Percentiles rank a stretch among this genome's conserved stretches.
phyloP scores from a whole-genome alignment of 306 rosid genomes.

The Oxytropis ochrocephala region DNA sequence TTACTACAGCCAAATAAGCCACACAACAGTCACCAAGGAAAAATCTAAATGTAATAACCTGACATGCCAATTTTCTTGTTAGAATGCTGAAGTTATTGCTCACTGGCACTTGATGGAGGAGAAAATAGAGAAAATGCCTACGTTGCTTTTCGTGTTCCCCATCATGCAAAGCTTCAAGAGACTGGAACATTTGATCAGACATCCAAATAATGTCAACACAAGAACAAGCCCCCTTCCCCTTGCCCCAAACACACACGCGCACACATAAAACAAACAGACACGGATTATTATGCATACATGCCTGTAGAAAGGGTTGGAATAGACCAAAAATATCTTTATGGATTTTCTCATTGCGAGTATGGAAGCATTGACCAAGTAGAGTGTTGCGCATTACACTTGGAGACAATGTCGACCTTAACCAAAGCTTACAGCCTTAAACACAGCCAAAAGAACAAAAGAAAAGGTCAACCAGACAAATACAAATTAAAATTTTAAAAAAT shows the following conservation, averaged over 20 bases:
- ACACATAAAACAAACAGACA: slow-evolving; percentile 6
- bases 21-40: slow-evolving; percentile 19
- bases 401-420: slow-evolving; percentile 91
- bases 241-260: not conserved
- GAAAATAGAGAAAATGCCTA: slow-evolving; percentile 88
- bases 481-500: not conserved
- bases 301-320: slow-evolving; percentile 91
- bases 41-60: slow-evolving; percentile 54
- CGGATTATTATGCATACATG: slow-evolving; percentile 38
- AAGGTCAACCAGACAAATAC: slow-evolving; percentile 17
- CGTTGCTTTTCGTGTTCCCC: slow-evolving; percentile 98
- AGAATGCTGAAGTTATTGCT: slow-evolving; percentile 89
- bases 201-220: slow-evolving; percentile 25
- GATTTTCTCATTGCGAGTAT: slow-evolving; percentile 83
- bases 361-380: slow-evolving; percentile 95
- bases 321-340: slow-evolving; percentile 95
- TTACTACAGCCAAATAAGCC: slow-evolving; percentile 5
- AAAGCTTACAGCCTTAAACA: slow-evolving; percentile 84
- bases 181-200: slow-evolving; percentile 43
- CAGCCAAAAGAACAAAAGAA: slow-evolving; percentile 25
- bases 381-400: slow-evolving; percentile 95
- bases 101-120: slow-evolving; percentile 93
- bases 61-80: slow-evolving; percentile 76
- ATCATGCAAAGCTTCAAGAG: slow-evolving; percentile 97
- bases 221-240: not conserved